Base-by-base conservation (phyloP, 306 rosid species). In the Rubus parviflorus region DNA sequence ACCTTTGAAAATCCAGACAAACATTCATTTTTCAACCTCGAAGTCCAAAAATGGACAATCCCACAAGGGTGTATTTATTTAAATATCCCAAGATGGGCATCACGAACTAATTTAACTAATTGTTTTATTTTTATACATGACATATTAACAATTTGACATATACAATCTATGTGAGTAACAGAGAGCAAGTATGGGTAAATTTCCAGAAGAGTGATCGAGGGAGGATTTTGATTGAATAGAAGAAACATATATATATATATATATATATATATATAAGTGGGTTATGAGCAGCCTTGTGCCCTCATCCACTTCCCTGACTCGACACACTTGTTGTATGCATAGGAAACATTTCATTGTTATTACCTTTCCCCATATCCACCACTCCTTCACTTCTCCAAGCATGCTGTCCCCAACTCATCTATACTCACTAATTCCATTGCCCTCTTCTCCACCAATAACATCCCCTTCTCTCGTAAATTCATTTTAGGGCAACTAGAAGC, bases 311-410 rank as follows among this genome's bases (percentile, higher is more conserved):
- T 84, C 79, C 80, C 73, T 91, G 75, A 46, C 63, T 83, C 81
- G 90, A 89, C 97, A 90, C 81, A 77, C 87, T 73, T 95, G 92
- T 45, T 86, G 83, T 75, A 81, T 71, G 52, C 86, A 70, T 68
- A 82, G 96, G 94, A 92, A 90, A 92, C 99, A 95, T 86, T 79
- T 85, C 17, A 69, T 83, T 84, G 76, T 76, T 70, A 79, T 84
- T 81, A 74, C 82, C 88, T 78, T 86, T 86, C 84, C 93, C 91
- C 85, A 88, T 91, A 79, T 83, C 81, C 78, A 72, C 81, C 80
- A 72, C 81, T 80, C 86, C 72, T 78, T 68, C 90, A 72, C 68
- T 80, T 84, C 92, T 84, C 72, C 91, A 66, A 81, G 75, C 92
- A 87, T 83, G 72, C 77, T 89, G 94, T 83, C 91, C 89, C 90